Evolutionary conservation across 768 basidiomycete species (phyloP), one percentile per base, ranked within the genome.

Genomic region (Boletus bicolor): DNA sequence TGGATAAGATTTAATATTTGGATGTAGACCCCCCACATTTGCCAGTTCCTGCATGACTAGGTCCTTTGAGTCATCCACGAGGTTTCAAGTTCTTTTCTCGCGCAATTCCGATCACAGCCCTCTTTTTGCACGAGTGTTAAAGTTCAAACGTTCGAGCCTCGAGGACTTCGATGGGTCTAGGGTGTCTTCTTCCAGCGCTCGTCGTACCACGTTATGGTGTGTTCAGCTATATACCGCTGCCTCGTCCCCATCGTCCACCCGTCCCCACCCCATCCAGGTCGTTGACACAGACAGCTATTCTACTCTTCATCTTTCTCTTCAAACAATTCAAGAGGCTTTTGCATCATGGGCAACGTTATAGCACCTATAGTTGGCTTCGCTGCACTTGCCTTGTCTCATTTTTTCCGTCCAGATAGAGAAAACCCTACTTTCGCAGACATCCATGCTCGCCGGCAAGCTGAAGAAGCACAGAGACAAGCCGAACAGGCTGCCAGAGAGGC

Each of bases 401-500:
- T 45, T 11, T 43, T 51, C 5, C 53, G 24, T 35, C 64, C 64
- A 1, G 17, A 49, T 30, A 37, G 15, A 19, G 19, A 15, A 36
- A 66, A 64, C 32, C 65, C 59, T 1, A 53, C 62, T 4, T 26
- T 67, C 8, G 35, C 32, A 3, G 50, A 28, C 0, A 58, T 65
- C 4, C 45, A 50, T 12, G 47, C 45, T 4, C 65, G 44, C 5
- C 39, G 56, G 0, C 10, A 17, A 1, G 60, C 54, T 6, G 58
- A 63, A 34, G 28, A 42, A 19, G 59, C 58, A 1, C 49, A 35
- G 36, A 24, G 12, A 28, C 28, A 36, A 2, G 61, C 58, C 0
- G 58, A 60, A 21, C 10, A 47, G 9, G n/a, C 46, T 1, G 66
- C 35, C 7, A 49, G 9, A 28, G 45, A 41, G 4, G 57, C 64